Percentiles rank a stretch among this genome's conserved stretches.
These are phyloP conservation scores for Macrophomina tecta DNA, from an alignment of 2,329 filamentous ascomycete genomes.

Conservation along the genomic window DNA sequence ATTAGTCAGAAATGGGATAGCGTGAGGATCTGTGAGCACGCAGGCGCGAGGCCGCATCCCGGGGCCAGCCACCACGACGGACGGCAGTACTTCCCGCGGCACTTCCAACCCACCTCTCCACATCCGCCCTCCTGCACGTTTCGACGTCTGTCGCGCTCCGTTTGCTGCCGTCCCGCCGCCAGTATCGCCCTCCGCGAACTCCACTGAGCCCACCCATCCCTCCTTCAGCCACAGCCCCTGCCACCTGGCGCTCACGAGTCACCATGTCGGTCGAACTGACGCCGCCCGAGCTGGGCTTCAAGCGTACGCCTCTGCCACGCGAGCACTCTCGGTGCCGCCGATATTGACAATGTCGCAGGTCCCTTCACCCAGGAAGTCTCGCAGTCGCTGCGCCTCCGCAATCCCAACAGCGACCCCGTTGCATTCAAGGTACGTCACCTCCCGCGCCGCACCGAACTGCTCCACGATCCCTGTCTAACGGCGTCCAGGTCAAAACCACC, in stretches of 20 bases:
- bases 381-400: slow-evolving; percentile 64
- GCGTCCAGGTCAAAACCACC: slow-evolving; percentile 89
- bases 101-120: slow-evolving; percentile 23
- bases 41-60: slow-evolving; percentile 11
- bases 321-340: not conserved
- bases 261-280: slow-evolving; percentile 94
- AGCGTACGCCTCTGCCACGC: slow-evolving; percentile 65
- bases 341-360: slow-evolving; percentile 47
- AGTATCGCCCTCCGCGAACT: slow-evolving; percentile 26
- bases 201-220: slow-evolving; percentile 21
- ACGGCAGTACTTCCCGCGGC: slow-evolving; percentile 28
- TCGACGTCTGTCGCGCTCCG: not conserved
- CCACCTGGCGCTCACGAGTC: slow-evolving; percentile 22
- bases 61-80: slow-evolving; percentile 24
- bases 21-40: not conserved
- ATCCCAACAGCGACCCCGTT: slow-evolving; percentile 63
- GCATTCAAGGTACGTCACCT: slow-evolving; percentile 65
- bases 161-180: not conserved
- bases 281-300: slow-evolving; percentile 89
- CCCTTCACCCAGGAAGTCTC: slow-evolving; percentile 70
- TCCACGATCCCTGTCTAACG: slow-evolving; percentile 31
- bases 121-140: not conserved
- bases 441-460: not conserved
- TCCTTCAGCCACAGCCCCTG: slow-evolving; percentile 23
- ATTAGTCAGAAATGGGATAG: not conserved